Conservation (phyloP, 371 early-diverging fungal species). For the Apophysomyces variabilis region DNA sequence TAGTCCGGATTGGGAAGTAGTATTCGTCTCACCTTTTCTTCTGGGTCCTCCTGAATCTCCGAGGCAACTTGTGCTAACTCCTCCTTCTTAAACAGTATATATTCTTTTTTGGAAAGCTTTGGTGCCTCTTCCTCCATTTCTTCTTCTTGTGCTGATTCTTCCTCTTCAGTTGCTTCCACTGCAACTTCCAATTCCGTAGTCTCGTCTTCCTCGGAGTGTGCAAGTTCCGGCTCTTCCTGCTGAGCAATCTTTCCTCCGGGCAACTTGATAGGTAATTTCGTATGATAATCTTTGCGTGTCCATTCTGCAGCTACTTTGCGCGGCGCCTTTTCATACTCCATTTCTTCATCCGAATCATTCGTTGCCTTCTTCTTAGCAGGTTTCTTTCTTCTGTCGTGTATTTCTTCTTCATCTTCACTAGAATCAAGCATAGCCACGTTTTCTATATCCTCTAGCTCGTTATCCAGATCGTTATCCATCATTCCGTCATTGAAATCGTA, state of each 20-base stretch:
- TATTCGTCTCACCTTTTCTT: slow-evolving; percentile 57
- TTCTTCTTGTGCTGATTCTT: slow-evolving; percentile 17
- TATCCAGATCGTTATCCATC: slow-evolving; percentile 22
- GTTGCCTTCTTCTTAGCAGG: too few relatives aligned
- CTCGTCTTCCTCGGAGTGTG: slow-evolving; percentile 26
- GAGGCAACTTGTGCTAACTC: slow-evolving; percentile 79
- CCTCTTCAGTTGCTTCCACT: slow-evolving; percentile 20
- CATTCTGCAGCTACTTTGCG: slow-evolving; percentile 58
- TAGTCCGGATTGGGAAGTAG: slow-evolving; percentile 1
- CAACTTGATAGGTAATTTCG: slow-evolving; percentile 68
- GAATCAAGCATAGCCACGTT: slow-evolving; percentile 20
- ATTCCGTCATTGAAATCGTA: slow-evolving; percentile 23
- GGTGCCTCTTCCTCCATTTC: slow-evolving; percentile 13
- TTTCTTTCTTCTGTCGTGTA: slow-evolving; percentile 13
- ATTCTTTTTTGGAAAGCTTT: slow-evolving; percentile 52
- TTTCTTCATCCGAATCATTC: slow-evolving; percentile 60
- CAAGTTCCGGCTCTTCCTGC: slow-evolving; percentile 27
- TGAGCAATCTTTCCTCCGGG: slow-evolving; percentile 59
- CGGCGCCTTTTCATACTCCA: slow-evolving; percentile 68
- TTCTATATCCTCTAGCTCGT: slow-evolving; percentile 30
- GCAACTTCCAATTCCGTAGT: slow-evolving; percentile 16
- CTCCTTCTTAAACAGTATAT: slow-evolving; percentile 73
- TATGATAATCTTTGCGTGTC: slow-evolving; percentile 54
- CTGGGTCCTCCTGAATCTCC: slow-evolving; percentile 79
- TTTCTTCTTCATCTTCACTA: slow-evolving; percentile 22